Percentiles rank a stretch among this genome's conserved stretches.
phyloP scores from a whole-genome alignment of 140 eudicot genomes.

The Anethum foeniculum region DNA sequence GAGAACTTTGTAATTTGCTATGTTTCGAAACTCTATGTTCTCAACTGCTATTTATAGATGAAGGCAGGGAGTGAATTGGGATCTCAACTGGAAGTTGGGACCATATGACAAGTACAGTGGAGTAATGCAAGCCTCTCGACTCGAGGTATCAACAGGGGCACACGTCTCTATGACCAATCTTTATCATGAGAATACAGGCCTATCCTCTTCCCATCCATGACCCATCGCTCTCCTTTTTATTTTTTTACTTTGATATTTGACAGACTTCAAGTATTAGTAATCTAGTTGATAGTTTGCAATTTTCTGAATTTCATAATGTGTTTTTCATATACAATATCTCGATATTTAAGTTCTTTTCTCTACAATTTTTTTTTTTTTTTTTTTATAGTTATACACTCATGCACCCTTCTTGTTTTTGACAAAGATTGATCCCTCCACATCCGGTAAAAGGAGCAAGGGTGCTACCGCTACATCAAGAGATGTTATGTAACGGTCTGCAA shows the following conservation, averaged over 20 bases:
- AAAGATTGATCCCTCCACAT: too few relatives aligned
- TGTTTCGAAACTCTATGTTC: not conserved
- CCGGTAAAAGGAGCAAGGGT: too few relatives aligned
- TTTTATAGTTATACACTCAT: too few relatives aligned
- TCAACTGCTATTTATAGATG: slow-evolving; percentile 8
- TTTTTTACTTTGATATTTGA: not conserved
- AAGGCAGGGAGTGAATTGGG: not conserved
- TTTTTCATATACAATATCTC: not conserved
- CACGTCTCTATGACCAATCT: slow-evolving; percentile 1
- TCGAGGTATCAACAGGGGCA: not conserved
- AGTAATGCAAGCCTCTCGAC: not conserved
- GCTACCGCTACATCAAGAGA: too few relatives aligned
- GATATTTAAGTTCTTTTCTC: too few relatives aligned
- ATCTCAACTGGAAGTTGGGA: not conserved
- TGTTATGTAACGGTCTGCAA: too few relatives aligned
- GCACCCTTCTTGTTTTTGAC: too few relatives aligned
- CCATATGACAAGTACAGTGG: not conserved
- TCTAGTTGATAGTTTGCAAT: not conserved
- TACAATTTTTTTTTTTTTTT: too few relatives aligned
- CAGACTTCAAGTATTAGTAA: not conserved
- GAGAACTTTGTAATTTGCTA: not conserved
- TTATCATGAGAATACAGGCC: not conserved
- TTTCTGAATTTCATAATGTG: not conserved
- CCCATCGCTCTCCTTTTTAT: not conserved
- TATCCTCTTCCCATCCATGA: not conserved